Base-by-base conservation (phyloP, 176 grass and related monocot genomes). In the Guadua angustifolia region DNA sequence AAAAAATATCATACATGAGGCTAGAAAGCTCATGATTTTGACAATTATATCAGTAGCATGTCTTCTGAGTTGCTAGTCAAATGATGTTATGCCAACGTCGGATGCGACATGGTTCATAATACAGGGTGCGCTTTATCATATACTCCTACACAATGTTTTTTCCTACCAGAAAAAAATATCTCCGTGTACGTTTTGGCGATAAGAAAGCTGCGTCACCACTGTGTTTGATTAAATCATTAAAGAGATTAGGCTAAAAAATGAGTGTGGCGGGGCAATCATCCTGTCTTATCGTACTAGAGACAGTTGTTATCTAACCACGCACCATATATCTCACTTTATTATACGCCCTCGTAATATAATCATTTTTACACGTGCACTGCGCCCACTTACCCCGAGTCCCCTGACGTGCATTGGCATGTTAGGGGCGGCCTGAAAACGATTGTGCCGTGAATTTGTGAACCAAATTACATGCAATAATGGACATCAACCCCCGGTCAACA, bases 341-440 rank as follows among this genome's bases (percentile, higher is more conserved):
- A 4, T 42, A n/a, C 32, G 64, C 72, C 78, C 42, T 76, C 62
- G n/a, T 51, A 87, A 36, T 59, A 76, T 72, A 51, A 46, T 50
- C 16, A 68, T 62, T 44, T 89, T 71, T 77, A 57, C 88, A 89
- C 78, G 78, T 82, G 88, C 83, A 17, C 21, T 58, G 55, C 21
- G n/a, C 21, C 10, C 9, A 19, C 21, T 25, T 46, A 63, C 22
- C 72, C 29, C 29, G 29, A 29, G 29, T 29, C 29, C 8, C n/a
- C 38, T 83, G 87, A 84, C 69, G 69, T 67, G n/a, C n/a, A n/a
- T n/a, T n/a, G n/a, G n/a, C n/a, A n/a, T n/a, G n/a, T n/a, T n/a
- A n/a, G n/a, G 75, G 79, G 69, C 24, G 16, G 16, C 16, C 51
- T 63, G 60, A 85, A 89, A 64, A 86, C 77, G 88, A 89, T 77